Conservation (phyloP, 352 stramenopile species). For the Pythium monospermum region DNA sequence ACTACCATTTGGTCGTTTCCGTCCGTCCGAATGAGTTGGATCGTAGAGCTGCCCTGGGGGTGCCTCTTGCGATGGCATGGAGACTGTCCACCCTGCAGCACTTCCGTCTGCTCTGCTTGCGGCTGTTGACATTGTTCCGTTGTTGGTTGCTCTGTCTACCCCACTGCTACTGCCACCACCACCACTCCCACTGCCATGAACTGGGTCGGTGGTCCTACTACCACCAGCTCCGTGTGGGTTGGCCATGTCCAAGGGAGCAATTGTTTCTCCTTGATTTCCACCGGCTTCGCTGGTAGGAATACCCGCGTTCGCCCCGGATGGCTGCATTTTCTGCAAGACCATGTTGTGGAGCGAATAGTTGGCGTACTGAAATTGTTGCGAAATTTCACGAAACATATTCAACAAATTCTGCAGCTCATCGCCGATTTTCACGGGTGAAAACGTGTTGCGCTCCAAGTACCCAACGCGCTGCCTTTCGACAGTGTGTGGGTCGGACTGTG, state of each 20-base stretch:
- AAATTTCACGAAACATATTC: conserved; percentile 52
- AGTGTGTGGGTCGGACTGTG: conserved; percentile 38
- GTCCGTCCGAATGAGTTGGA: not conserved
- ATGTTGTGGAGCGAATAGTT: conserved; percentile 37
- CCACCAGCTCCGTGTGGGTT: not conserved
- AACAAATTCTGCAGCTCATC: conserved; percentile 54
- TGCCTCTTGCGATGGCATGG: not conserved
- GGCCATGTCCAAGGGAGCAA: no score
- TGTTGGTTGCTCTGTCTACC: not conserved
- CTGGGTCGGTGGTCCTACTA: not conserved
- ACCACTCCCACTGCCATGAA: not conserved
- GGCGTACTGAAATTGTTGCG: conserved; percentile 42
- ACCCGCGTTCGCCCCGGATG: not conserved
- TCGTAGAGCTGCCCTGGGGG: not conserved
- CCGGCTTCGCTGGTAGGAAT: no score
- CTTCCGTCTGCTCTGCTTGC: no score
- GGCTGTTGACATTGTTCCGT: not conserved
- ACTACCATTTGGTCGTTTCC: no score
- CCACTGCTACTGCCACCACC: not conserved
- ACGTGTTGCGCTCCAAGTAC: conserved; percentile 46
- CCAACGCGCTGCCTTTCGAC: conserved; percentile 47
- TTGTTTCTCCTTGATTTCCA: no score
- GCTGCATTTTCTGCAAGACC: conserved; percentile 13
- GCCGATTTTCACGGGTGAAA: conserved; percentile 48
- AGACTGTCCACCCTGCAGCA: no score